Evolutionary conservation across 495 filamentous ascomycete species (phyloP), one percentile per base, ranked within the genome.

Genomic region (Glarea lozoyensis): DNA sequence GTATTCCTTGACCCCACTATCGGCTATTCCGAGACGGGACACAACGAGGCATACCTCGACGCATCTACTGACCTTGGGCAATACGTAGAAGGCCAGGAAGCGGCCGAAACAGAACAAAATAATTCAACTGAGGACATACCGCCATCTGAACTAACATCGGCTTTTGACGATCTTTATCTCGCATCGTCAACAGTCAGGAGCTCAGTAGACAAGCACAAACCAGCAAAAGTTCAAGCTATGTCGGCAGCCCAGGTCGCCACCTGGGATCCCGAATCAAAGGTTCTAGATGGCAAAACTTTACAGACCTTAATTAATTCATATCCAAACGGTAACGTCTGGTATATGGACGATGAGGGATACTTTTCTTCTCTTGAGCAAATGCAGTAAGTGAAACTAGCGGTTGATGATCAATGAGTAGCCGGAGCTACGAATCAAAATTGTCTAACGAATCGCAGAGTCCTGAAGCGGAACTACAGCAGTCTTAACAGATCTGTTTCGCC

Each of bases 301-400:
- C 38, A 45, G 32, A 20, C 25, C 3, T 25, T 50, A 12, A 45
- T 44, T 22, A 45, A 43, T 6, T 34, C 29, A 12, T 49, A 49
- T 17, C 46, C 46, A 6, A 39, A 49, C 25, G 46, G 46, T 7
- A 49, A 49, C 29, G n/a, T 49, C 7, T 49, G 46, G 46, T 49
- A 45, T 31, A 40, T 49, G 16, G 50, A 49, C 19, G 46, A 54
- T 11, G 42, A 49, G 16, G 50, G 46, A 1, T 49, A 46, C 20
- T 49, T 49, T 29, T 49, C 50, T 2, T 49, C 46, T 1, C 33
- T 54, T 6, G 50, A 54, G 12, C 46, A 54, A 38, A 19, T 53
- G n/a, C 15, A 37, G 7, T 40, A 42, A 10, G 29, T 38, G 29
- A 21, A 45, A n/a, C n/a, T n/a, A n/a, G n/a, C n/a, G n/a, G n/a